Evolutionary conservation across 768 basidiomycete genomes (phyloP).

Genomic region (Candolleomyces aberdarensis): DNA sequence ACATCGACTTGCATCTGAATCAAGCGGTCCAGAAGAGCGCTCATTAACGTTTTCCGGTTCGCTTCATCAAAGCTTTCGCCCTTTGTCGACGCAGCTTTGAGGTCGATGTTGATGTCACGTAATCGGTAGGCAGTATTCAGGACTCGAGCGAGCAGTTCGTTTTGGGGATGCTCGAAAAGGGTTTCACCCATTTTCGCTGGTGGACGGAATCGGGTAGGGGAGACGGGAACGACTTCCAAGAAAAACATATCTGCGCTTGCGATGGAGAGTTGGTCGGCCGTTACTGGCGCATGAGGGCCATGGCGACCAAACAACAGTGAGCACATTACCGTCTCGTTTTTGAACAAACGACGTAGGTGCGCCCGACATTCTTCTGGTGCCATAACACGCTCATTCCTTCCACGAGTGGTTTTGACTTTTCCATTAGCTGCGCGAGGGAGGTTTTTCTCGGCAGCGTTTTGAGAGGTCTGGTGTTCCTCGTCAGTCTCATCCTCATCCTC

Average conservation of each 20-base stretch:
- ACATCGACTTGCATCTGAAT: slow-evolving; percentile 93
- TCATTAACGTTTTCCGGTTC: slow-evolving; percentile 55
- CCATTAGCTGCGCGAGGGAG: slow-evolving; percentile 75
- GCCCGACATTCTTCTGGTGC: slow-evolving; percentile 91
- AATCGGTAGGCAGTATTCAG: slow-evolving; percentile 77
- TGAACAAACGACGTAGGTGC: slow-evolving; percentile 86
- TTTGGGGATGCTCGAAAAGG: slow-evolving; percentile 95
- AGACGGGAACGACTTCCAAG: slow-evolving; percentile 85
- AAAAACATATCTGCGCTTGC: slow-evolving; percentile 97
- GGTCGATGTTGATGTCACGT: slow-evolving; percentile 68
- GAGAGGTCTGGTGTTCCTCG: slow-evolving; percentile 19
- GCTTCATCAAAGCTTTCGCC: slow-evolving; percentile 47
- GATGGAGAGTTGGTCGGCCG: slow-evolving; percentile 55
- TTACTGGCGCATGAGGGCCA: slow-evolving; percentile 71
- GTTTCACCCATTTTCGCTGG: slow-evolving; percentile 89
- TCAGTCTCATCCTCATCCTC: slow-evolving; percentile 43
- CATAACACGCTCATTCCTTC: slow-evolving; percentile 88
- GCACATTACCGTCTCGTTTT: slow-evolving; percentile 78
- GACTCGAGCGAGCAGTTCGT: slow-evolving; percentile 81
- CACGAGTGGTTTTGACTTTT: slow-evolving; percentile 68
- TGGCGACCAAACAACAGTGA: slow-evolving; percentile 90
- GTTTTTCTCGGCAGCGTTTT: slow-evolving; percentile 13
- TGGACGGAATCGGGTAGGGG: slow-evolving; percentile 95
- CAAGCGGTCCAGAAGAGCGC: slow-evolving; percentile 71
- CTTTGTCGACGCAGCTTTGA: slow-evolving; percentile 63